Percentiles rank a stretch among this genome's conserved stretches.
Evolutionary conservation across 495 filamentous ascomycete species (phyloP).

Genomic region (Trichoderma asperelloides): DNA sequence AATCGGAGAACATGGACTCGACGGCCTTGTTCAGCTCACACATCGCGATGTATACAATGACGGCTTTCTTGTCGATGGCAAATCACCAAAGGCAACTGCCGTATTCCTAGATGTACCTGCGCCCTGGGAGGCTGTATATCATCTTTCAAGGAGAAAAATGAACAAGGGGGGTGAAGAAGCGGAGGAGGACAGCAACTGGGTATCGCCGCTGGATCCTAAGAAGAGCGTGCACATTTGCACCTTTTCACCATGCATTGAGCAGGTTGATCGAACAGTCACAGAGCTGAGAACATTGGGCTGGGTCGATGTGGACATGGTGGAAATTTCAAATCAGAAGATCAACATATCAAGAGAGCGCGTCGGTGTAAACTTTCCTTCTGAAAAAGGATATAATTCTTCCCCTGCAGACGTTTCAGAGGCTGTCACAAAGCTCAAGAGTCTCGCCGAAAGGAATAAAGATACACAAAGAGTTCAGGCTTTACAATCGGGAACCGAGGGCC

Average conservation of each 20-base stretch:
- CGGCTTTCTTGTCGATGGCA: slow-evolving; percentile 60
- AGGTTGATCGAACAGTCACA: slow-evolving; percentile 75
- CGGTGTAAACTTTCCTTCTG: slow-evolving; percentile 40
- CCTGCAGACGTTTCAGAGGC: slow-evolving; percentile 71
- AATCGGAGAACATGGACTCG: slow-evolving; percentile 63
- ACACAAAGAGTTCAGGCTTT: slow-evolving; percentile 25
- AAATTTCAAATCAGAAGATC: slow-evolving; percentile 64
- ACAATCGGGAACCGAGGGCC: slow-evolving; percentile 14
- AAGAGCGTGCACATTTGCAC: slow-evolving; percentile 71
- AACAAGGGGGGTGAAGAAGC: slow-evolving; percentile 9
- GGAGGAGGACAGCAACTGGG: slow-evolving; percentile 26
- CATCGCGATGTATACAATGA: slow-evolving; percentile 86
- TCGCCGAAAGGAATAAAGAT: slow-evolving; percentile 54
- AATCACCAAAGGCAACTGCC: slow-evolving; percentile 60
- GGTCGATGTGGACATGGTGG: slow-evolving; percentile 89
- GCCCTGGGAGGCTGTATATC: slow-evolving; percentile 82
- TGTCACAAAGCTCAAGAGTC: slow-evolving; percentile 47
- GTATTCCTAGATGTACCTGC: slow-evolving; percentile 91
- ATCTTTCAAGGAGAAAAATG: slow-evolving; percentile 55
- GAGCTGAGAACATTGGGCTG: slow-evolving; percentile 70
- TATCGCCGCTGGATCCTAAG: slow-evolving; percentile 61
- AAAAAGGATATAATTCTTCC: slow-evolving; percentile 38
- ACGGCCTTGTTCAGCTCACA: slow-evolving; percentile 65
- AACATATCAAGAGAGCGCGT: slow-evolving; percentile 77
- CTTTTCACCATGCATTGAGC: slow-evolving; percentile 94